Conservation (phyloP, 2,329 filamentous ascomycete genomes). For the Zasmidium cellare region DNA sequence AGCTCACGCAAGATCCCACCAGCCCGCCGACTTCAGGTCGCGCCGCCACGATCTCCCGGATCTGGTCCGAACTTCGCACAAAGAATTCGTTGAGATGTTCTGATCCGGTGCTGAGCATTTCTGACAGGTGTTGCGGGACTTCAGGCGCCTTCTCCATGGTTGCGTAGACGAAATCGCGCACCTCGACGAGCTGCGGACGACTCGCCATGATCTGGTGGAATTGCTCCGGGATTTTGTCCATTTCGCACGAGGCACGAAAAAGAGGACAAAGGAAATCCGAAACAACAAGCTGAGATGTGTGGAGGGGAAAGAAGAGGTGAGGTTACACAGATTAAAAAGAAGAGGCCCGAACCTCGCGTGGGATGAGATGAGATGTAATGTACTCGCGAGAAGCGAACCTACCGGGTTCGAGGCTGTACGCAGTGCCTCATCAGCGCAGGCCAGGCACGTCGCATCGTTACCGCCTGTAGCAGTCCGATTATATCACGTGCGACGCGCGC, state of each 20-base stretch:
- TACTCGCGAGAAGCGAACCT: not conserved
- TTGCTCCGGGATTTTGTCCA: not conserved
- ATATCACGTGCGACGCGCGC: not conserved
- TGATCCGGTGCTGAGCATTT: not conserved
- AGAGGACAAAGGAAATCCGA: not conserved
- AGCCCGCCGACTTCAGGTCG: constrained; percentile 3
- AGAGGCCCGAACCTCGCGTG: not conserved
- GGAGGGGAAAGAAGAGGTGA: not conserved
- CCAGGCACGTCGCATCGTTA: not conserved
- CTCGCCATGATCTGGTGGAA: constrained; percentile 1
- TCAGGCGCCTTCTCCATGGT: not conserved
- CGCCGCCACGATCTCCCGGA: not conserved
- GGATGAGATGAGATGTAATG: not conserved
- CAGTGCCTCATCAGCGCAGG: not conserved
- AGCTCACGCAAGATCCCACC: constrained; percentile 11
- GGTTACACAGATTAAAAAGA: not conserved
- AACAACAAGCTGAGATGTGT: not conserved
- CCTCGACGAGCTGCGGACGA: constrained; percentile 4
- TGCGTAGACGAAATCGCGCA: constrained; percentile 4
- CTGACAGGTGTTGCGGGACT: not conserved
- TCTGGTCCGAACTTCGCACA: not conserved
- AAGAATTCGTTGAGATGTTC: not conserved
- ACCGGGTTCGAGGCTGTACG: not conserved
- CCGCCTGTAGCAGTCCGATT: not conserved
- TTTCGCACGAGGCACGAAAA: not conserved